A percentile compares a stretch with the other conserved stretches of the same genome.
Evolutionary conservation across 2,329 filamentous ascomycete species (phyloP).

Genomic region (Graphilbum sp.): DNA sequence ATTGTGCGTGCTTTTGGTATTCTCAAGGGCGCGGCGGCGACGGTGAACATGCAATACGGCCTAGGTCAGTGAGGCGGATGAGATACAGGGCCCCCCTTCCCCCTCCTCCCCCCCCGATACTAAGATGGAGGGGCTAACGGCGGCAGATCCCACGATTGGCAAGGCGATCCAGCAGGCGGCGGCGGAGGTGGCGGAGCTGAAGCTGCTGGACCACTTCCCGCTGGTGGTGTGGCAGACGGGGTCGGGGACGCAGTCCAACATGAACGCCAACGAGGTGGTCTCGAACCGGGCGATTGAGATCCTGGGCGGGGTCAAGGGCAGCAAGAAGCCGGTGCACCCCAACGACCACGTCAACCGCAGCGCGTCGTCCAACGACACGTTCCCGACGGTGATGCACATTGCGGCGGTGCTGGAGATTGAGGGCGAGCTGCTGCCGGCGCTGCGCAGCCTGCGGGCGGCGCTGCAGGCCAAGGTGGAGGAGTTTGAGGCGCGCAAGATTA

Average conservation of each 20-base stretch:
- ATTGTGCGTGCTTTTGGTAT: constrained; percentile 91
- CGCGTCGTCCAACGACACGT: constrained; percentile 96
- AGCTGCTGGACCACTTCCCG: constrained; percentile 93
- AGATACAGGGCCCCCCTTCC: background rate
- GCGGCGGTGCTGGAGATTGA: constrained; percentile 90
- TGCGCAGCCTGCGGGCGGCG: constrained; percentile 66
- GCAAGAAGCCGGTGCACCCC: constrained; percentile 96
- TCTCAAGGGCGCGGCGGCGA: constrained; percentile 88
- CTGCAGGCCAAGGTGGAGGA: constrained; percentile 78
- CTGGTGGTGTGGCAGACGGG: constrained; percentile 99
- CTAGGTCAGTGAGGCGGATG: constrained; percentile 25
- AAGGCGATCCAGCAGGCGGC: constrained; percentile 91
- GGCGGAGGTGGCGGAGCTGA: constrained; percentile 79
- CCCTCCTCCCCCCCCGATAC: too few species aligned
- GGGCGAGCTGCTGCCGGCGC: constrained; percentile 64
- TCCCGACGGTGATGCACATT: constrained; percentile 99
- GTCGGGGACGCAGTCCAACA: constrained; percentile 97
- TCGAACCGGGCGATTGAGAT: constrained; percentile 98
- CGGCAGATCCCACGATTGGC: constrained; percentile 64
- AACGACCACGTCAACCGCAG: constrained; percentile 99
- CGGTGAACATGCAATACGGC: constrained; percentile 88
- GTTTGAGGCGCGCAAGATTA: constrained; percentile 74
- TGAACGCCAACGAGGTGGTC: constrained; percentile 99
- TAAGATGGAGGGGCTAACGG: too few species aligned
- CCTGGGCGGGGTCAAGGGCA: constrained; percentile 80